A percentile compares a stretch with the other conserved stretches of the same genome.
phyloP scores from a whole-genome alignment of 129 eudicot genomes.

The sunflower (Helianthus annuus) region DNA sequence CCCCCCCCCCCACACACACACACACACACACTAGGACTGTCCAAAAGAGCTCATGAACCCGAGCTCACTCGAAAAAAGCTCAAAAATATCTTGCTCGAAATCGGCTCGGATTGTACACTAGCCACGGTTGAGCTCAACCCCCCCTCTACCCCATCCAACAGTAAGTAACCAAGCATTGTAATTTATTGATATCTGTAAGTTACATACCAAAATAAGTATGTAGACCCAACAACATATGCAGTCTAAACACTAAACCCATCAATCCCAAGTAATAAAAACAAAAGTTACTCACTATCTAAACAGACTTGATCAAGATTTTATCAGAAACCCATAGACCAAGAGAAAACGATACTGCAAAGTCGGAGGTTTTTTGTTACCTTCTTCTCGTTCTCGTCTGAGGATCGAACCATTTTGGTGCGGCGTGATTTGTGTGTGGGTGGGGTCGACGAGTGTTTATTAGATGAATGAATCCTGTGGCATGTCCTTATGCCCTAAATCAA shows the following conservation, averaged over 20 bases:
- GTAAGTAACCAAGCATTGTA: background rate
- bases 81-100: no score
- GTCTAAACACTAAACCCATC: background rate
- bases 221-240: no score
- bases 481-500: conserved; percentile 3
- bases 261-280: background rate
- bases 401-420: conserved; percentile 65
- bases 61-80: no score
- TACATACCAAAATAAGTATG: background rate
- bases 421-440: conserved; percentile 49
- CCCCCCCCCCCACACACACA: no score
- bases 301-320: background rate
- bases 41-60: no score
- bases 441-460: conserved; percentile 42
- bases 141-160: no score
- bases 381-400: conserved; percentile 66
- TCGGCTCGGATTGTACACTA: no score
- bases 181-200: background rate
- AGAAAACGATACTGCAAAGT: no score
- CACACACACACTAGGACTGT: no score
- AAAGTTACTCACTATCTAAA: background rate
- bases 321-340: background rate
- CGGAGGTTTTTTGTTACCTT: conserved; percentile 41
- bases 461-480: conserved; percentile 53
- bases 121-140: no score